Percentiles rank a stretch among this genome's conserved stretches.
phyloP scores from a whole-genome alignment of 208 protist species.

The Trypanosoma grayi region DNA sequence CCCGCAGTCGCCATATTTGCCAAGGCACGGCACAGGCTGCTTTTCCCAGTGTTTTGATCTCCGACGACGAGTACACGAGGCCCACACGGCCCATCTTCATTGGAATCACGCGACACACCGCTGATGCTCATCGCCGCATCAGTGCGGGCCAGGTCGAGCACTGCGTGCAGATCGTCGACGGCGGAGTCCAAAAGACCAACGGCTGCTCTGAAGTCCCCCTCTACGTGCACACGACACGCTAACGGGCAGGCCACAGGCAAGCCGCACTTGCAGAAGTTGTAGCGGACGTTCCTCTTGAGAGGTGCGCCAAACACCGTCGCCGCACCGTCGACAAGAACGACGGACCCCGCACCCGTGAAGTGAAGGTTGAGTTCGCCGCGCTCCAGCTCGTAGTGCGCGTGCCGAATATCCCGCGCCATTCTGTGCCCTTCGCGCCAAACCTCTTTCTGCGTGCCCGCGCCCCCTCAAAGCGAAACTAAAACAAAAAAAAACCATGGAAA shows the following conservation, averaged over 20 bases:
- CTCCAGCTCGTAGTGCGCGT: conserved; percentile 20
- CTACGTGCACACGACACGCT: conserved; percentile 43
- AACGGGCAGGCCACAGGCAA: conserved; percentile 38
- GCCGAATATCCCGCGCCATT: conserved; percentile 9
- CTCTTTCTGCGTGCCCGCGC: not conserved
- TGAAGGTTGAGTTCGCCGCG: conserved; percentile 23
- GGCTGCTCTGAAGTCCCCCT: conserved; percentile 31
- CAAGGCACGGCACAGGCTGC: conserved; percentile 47
- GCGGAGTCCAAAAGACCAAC: conserved; percentile 22
- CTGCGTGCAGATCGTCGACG: conserved; percentile 50
- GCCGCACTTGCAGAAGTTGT: conserved; percentile 43
- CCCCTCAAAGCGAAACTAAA: not conserved
- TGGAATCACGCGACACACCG: not conserved
- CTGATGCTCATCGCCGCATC: conserved; percentile 27
- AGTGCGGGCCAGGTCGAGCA: conserved; percentile 46
- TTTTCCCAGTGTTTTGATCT: conserved; percentile 68
- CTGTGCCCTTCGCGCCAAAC: not conserved
- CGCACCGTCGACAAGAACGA: conserved; percentile 53
- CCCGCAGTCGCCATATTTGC: conserved; percentile 58
- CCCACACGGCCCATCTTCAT: conserved; percentile 22
- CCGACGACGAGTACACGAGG: conserved; percentile 78
- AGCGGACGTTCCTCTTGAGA: conserved; percentile 56
- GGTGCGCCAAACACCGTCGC: conserved; percentile 51
- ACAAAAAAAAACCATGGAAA: not conserved
- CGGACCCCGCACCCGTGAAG: conserved; percentile 24